Evolutionary conservation across 176 grass and related monocot genomes (phyloP).

Genomic region (Miscanthus lutarioriparius): DNA sequence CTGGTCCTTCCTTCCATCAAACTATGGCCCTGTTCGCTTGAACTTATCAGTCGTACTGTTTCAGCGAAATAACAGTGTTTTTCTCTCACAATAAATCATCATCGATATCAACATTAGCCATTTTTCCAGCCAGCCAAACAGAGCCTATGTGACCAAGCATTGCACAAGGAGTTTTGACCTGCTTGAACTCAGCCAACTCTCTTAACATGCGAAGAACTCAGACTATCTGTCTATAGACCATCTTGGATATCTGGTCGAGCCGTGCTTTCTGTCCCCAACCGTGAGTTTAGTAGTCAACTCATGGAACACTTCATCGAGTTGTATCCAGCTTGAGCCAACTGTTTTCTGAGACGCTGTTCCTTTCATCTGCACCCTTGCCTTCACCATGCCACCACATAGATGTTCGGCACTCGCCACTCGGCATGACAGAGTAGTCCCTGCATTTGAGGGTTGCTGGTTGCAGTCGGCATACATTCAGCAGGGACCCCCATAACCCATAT

Average conservation of each 20-base stretch:
- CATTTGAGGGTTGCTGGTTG: constrained; percentile 62
- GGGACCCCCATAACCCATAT: not conserved
- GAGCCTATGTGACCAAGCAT: not conserved
- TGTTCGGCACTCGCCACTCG: constrained; percentile 28
- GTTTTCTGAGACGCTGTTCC: constrained; percentile 55
- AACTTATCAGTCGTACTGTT: too few relatives aligned
- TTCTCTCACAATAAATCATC: too few relatives aligned
- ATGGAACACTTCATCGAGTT: constrained; percentile 64
- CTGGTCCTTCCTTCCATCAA: constrained; percentile 16
- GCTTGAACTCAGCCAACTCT: constrained; percentile 47
- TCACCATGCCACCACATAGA: constrained; percentile 47
- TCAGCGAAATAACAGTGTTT: too few relatives aligned
- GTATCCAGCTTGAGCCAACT: constrained; percentile 75
- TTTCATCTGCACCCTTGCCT: constrained; percentile 71
- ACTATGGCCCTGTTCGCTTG: too few relatives aligned
- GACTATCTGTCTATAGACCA: constrained; percentile 38
- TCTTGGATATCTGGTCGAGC: constrained; percentile 37
- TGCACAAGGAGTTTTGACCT: constrained; percentile 41
- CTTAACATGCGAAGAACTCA: constrained; percentile 51
- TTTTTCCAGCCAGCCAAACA: too few relatives aligned
- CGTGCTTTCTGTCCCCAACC: constrained; percentile 53
- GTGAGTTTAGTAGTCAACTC: too few relatives aligned
- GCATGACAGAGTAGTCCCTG: constrained; percentile 43
- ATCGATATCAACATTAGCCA: too few relatives aligned
- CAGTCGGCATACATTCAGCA: constrained; percentile 68